Evolutionary conservation across 2,329 filamentous ascomycete genomes (phyloP).

Genomic region (Fusarium sp.): DNA sequence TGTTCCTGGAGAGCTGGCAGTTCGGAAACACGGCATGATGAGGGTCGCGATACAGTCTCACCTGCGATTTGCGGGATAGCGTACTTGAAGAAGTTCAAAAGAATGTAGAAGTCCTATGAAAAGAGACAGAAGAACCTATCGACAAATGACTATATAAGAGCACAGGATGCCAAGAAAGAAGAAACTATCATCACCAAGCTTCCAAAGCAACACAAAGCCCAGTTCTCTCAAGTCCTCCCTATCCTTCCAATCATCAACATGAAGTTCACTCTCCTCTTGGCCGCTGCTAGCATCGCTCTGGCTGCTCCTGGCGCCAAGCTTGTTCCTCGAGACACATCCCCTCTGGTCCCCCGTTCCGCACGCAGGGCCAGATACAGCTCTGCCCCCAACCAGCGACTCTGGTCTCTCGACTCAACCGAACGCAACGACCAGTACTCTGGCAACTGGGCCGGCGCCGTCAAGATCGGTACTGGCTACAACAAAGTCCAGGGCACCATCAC

Average conservation of each 20-base stretch:
- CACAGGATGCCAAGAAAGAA: neutral
- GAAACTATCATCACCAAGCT: neutral
- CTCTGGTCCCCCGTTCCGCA: conserved; percentile 14
- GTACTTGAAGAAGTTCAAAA: accelerated
- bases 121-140: neutral
- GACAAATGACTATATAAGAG: neutral
- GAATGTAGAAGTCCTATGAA: neutral
- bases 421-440: conserved; percentile 18
- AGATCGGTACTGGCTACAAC: conserved; percentile 14
- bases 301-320: conserved; percentile 23
- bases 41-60: neutral
- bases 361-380: conserved; percentile 15
- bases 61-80: conserved; percentile 14
- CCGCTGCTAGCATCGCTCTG: neutral
- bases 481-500: conserved; percentile 25
- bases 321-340: conserved; percentile 12
- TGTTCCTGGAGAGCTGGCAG: neutral
- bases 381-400: conserved; percentile 10
- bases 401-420: conserved; percentile 3
- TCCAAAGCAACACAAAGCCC: neutral
- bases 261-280: conserved; percentile 23
- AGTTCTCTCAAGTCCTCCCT: no score
- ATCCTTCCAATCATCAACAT: conserved; percentile 3
- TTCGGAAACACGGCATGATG: conserved; percentile 10
- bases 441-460: conserved; percentile 15